Evolutionary conservation across 1,284 basidiomycete genomes (phyloP).

Genomic region (Cutaneotrichosporon curvatum): DNA sequence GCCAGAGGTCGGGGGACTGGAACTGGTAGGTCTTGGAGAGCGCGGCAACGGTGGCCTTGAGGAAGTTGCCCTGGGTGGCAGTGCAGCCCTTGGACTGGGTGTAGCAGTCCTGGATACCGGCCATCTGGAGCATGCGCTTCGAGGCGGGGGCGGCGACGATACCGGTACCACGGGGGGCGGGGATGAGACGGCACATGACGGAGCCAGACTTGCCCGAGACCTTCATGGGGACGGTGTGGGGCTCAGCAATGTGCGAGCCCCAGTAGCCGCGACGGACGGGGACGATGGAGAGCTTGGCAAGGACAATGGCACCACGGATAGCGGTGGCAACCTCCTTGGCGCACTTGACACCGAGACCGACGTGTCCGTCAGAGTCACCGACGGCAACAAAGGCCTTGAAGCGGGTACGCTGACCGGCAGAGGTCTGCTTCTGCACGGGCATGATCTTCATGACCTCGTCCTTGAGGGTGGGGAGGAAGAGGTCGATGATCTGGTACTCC

Average conservation of each 20-base stretch:
- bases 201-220: conserved; percentile 98
- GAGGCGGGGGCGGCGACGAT: conserved; percentile 98
- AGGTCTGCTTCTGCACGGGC: conserved; percentile 99
- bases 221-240: conserved; percentile 98
- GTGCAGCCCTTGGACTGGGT: conserved; percentile 95
- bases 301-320: conserved; percentile 97
- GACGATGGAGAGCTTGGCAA: conserved; percentile 95
- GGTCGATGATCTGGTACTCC: conserved; percentile 96
- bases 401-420: conserved; percentile 97
- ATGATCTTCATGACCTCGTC: conserved; percentile 99
- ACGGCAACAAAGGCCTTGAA: conserved; percentile 99
- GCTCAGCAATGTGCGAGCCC: conserved; percentile 97
- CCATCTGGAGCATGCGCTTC: conserved; percentile 94
- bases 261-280: conserved; percentile 99
- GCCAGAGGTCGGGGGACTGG: conserved; percentile 97
- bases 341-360: conserved; percentile 99
- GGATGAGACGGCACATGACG: conserved; percentile 98
- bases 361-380: conserved; percentile 93
- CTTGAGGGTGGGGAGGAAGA: conserved; percentile 95
- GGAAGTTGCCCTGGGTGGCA: conserved; percentile 99
- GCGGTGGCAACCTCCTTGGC: conserved; percentile 99
- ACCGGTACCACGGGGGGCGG: conserved; percentile 97
- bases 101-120: conserved; percentile 81
- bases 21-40: conserved; percentile 94
- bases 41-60: conserved; percentile 96